Evolutionary conservation across 2,329 filamentous ascomycete species (phyloP), one percentile per base, ranked within the genome.

Genomic region (Aureobasidium sp.): DNA sequence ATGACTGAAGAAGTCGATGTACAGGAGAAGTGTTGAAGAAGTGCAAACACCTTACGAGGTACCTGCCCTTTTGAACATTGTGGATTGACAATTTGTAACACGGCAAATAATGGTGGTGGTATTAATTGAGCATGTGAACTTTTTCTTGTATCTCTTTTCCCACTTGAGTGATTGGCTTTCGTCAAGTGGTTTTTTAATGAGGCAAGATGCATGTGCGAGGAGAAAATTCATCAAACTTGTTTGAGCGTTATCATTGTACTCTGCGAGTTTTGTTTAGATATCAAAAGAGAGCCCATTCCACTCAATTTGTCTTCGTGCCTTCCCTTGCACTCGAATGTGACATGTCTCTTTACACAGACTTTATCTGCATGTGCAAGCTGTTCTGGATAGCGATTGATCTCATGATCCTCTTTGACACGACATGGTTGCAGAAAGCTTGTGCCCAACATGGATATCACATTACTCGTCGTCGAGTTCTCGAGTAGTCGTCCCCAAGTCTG

Each of bases 61-160:
- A 2, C 20, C 13, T 4, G 12, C 34, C 20, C 20, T 1, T 1
- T 15, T 15, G 13, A 13, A 37, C 34, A 37, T 37, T 37, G 34
- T 15, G 34, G 34, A 37, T 4, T 15, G 34, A 15, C 10, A 13
- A 37, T 15, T 37, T 37, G 34, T 37, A 37, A 44, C 26, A 55
- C 27, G 23, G 51, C 50, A 27, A 4, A 15, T 15, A 2, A 41
- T 27, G 50, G 20, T 57, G 23, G 53, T 36, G 26, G 15, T 47
- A 10, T 47, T 48, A 27, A 26, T 20, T 55, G 37, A 20, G 51
- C 51, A 55, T 55, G 36, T 42, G 23, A 26, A 37, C 4, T 37
- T 27, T 2, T 37, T 53, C 51, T 46, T 57, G 53, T 57, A 29
- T 46, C 53, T 57, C 53, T 57, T 57, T 57, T 57, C 39, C 53